A percentile compares a stretch with the other conserved stretches of the same genome.
phyloP scores from a whole-genome alignment of 73 alveolate species.

The Blepharisma japonicum region DNA sequence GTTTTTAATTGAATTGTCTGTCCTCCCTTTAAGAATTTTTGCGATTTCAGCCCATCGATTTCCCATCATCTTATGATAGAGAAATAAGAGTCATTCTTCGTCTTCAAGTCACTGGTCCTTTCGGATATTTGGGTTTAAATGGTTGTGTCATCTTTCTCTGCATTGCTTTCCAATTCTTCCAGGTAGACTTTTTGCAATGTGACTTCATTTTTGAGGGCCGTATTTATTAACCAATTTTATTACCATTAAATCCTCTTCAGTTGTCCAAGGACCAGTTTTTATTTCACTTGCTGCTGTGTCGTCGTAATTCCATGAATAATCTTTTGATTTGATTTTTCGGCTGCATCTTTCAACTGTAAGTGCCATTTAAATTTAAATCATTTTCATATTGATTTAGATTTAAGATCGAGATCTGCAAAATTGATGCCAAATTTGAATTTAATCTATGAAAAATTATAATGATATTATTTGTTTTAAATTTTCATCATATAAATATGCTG shows the following conservation, averaged over 20 bases:
- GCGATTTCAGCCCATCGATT: slow-evolving; percentile 88
- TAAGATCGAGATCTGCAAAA: too few relatives aligned
- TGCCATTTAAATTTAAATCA: too few relatives aligned
- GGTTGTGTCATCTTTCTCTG: slow-evolving; percentile 98
- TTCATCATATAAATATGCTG: too few relatives aligned
- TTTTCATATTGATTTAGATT: too few relatives aligned
- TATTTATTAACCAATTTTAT: slow-evolving; percentile 78
- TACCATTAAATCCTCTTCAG: slow-evolving; percentile 82
- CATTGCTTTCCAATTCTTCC: slow-evolving; percentile 96
- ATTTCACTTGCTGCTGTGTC: background rate
- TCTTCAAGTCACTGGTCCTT: slow-evolving; percentile 89
- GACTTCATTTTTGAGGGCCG: slow-evolving; percentile 93
- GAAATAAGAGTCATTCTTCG: slow-evolving; percentile 84
- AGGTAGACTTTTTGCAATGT: slow-evolving; percentile 90
- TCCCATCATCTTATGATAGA: slow-evolving; percentile 84
- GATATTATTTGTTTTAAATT: too few relatives aligned
- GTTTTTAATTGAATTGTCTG: slow-evolving; percentile 80
- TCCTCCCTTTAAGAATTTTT: slow-evolving; percentile 66
- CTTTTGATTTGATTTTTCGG: too few relatives aligned
- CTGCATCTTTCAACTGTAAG: too few relatives aligned
- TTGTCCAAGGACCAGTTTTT: slow-evolving; percentile 87
- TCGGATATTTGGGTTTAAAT: slow-evolving; percentile 84
- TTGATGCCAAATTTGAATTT: too few relatives aligned
- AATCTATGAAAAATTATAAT: too few relatives aligned
- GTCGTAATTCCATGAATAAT: too few relatives aligned